Conservation (phyloP, 306 rosid genomes). For the Styphnolobium japonicum region DNA sequence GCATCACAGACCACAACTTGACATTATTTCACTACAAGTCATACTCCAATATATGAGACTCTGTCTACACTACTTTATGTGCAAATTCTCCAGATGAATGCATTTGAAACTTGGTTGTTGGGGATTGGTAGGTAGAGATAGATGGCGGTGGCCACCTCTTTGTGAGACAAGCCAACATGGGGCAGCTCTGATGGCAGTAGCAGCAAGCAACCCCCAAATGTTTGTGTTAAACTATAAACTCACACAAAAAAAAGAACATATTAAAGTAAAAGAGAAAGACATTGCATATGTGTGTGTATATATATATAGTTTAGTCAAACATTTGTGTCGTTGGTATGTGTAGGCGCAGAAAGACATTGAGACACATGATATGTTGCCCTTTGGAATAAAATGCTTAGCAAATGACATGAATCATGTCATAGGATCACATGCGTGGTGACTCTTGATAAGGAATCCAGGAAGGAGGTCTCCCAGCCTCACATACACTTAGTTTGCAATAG, state of each 20-base stretch:
- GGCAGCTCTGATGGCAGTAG: conserved; percentile 20
- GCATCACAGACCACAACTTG: not conserved
- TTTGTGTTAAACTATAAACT: conserved; percentile 14
- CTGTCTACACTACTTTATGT: conserved; percentile 28
- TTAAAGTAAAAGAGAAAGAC: not conserved
- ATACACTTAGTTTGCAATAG: not conserved
- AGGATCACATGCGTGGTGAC: conserved; percentile 4
- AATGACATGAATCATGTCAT: conserved; percentile 19
- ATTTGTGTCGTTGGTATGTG: conserved; percentile 16
- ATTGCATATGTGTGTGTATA: not conserved
- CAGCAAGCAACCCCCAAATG: conserved; percentile 22
- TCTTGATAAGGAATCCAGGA: conserved; percentile 10
- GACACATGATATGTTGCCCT: conserved; percentile 7
- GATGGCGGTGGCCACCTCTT: conserved; percentile 41
- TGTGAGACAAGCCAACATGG: conserved; percentile 49
- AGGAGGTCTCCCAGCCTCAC: not conserved
- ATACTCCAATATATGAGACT: conserved; percentile 2
- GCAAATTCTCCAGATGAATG: not conserved
- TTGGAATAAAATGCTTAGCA: not conserved
- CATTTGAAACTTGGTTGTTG: not conserved
- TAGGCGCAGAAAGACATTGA: conserved; percentile 25
- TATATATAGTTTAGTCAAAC: not conserved
- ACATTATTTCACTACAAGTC: not conserved
- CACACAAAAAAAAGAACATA: not conserved
- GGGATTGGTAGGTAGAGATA: conserved; percentile 34